Percentiles rank a stretch among this genome's conserved stretches.
Conservation (phyloP, 2,329 filamentous ascomycete genomes). For the Fusarium albidum region DNA sequence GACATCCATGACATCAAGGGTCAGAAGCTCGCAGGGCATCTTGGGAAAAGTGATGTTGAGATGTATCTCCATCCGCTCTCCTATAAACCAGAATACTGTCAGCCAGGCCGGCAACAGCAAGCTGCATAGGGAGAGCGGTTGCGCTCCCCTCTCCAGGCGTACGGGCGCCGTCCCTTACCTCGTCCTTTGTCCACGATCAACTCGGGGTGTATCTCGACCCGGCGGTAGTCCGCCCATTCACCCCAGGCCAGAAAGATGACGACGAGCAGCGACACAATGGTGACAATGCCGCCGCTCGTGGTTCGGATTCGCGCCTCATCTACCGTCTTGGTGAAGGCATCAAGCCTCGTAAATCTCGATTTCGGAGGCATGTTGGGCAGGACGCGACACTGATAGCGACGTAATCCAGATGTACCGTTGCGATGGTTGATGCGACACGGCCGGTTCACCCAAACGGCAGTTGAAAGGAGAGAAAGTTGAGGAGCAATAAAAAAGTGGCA, state of each 20-base stretch:
- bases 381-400: constrained; percentile 7
- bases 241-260: constrained; percentile 91
- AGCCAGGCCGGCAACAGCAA: constrained; percentile 21
- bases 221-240: constrained; percentile 94
- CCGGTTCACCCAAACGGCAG: constrained; percentile 12
- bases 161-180: constrained; percentile 62
- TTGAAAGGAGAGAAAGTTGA: constrained; percentile 26
- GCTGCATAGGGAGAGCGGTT: background rate
- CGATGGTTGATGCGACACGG: constrained; percentile 13
- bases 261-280: constrained; percentile 86
- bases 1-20: constrained; percentile 98
- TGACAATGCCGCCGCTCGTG: constrained; percentile 94
- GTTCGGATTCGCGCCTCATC: constrained; percentile 97
- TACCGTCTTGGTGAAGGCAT: constrained; percentile 99
- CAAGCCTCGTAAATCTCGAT: constrained; percentile 93
- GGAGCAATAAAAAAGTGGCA: background rate
- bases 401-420: constrained; percentile 18
- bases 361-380: constrained; percentile 76
- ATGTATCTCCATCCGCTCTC: constrained; percentile 99
- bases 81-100: constrained; percentile 51
- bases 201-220: constrained; percentile 87
- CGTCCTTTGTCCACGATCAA: constrained; percentile 95
- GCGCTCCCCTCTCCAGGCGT: background rate
- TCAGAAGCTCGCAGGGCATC: constrained; percentile 93
- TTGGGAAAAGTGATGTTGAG: constrained; percentile 96